A percentile compares a stretch with the other conserved stretches of the same genome.
Evolutionary conservation across 2,329 filamentous ascomycete species (phyloP).

Genomic region (Fusarium sp.): DNA sequence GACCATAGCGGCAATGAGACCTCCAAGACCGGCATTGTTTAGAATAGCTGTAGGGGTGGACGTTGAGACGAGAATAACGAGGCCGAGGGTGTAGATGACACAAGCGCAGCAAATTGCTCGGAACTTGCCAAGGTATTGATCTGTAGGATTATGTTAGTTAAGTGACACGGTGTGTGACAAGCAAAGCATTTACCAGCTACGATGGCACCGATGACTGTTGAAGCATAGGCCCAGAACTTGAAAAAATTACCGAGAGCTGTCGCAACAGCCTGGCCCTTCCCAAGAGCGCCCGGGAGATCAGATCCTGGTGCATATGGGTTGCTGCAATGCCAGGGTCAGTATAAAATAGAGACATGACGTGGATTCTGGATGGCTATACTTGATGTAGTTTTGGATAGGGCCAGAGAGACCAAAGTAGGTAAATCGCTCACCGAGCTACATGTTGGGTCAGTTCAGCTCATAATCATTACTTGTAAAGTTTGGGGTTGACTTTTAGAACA

Average conservation of each 20-base stretch:
- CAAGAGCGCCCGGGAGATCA: neutral
- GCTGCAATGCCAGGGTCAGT: neutral
- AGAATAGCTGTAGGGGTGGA: neutral
- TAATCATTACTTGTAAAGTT: too few species aligned
- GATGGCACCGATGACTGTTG: conserved; percentile 7
- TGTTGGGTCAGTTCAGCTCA: accelerated
- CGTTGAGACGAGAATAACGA: conserved; percentile 10
- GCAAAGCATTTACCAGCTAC: neutral
- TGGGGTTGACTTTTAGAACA: too few species aligned
- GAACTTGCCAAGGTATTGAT: conserved; percentile 14
- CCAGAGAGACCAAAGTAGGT: conserved; percentile 22
- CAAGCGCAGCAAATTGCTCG: conserved; percentile 5
- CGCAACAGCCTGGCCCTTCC: neutral
- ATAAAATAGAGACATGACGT: too few species aligned
- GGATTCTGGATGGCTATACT: neutral
- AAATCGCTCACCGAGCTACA: conserved; percentile 20
- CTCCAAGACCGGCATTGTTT: neutral
- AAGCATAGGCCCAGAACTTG: conserved; percentile 19
- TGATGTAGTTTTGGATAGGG: conserved; percentile 14
- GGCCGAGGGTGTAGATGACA: conserved; percentile 1
- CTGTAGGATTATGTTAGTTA: neutral
- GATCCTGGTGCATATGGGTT: conserved; percentile 1
- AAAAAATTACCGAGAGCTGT: conserved; percentile 20
- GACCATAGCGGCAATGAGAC: conserved; percentile 2
- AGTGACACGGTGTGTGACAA: accelerated